Evolutionary conservation across 2,329 filamentous ascomycete genomes (phyloP).

Genomic region (Pestalotiopsis sp.): DNA sequence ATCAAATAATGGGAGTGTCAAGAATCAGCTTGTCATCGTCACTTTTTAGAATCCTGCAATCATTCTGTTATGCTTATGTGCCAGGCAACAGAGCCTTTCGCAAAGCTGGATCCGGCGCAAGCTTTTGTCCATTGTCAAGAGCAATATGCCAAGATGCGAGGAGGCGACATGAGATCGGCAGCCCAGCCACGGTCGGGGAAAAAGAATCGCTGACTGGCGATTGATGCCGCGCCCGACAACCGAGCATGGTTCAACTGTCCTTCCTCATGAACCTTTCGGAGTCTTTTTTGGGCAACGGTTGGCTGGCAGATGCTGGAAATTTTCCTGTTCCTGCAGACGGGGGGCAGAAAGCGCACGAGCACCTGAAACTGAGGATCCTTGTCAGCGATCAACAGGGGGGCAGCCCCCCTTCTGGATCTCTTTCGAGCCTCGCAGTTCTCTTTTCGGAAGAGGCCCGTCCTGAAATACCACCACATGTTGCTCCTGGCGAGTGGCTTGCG

Average conservation of each 20-base stretch:
- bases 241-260: background rate
- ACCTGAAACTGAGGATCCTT: conserved; percentile 8
- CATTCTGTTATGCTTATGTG: too few species aligned
- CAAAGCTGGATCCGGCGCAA: too few species aligned
- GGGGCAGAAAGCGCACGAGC: background rate
- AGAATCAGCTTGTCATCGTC: background rate
- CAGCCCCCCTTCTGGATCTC: too few species aligned
- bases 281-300: background rate
- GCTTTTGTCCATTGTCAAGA: too few species aligned
- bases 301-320: background rate
- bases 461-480: conserved; percentile 9
- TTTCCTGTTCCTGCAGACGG: background rate
- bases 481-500: background rate
- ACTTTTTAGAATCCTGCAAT: too few species aligned
- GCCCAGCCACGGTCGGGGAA: background rate
- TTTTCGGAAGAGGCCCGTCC: conserved; percentile 2
- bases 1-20: background rate
- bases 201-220: background rate
- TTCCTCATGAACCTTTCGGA: background rate
- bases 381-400: background rate
- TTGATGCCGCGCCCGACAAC: conserved; percentile 3
- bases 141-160: too few species aligned
- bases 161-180: too few species aligned
- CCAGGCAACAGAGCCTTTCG: too few species aligned
- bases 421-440: too few species aligned